Evolutionary conservation across 2,329 filamentous ascomycete genomes (phyloP), one percentile per base, ranked within the genome.

Genomic region (Talaromyces sp.): DNA sequence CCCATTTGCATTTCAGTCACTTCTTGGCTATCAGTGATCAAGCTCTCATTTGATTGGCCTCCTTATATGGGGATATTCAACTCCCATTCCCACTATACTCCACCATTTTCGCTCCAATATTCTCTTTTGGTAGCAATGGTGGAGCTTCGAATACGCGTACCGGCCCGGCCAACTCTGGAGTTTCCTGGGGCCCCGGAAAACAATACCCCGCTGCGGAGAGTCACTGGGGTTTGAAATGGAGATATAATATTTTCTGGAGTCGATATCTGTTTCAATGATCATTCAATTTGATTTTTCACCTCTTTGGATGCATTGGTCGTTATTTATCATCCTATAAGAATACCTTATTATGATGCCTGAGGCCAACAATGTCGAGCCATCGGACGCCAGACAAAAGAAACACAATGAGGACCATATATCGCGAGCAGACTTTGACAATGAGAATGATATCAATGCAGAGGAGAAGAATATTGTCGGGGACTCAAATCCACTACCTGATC

Each of bases 121-220:
- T 30, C 51, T 49, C 40, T 47, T 53, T 17, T 17, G 24, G 46
- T 33, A 17, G 17, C 40, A 8, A 9, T 20, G 16, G 46, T 53
- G 51, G 51, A 49, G 36, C 51, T 13, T 24, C 16, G 17, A 36
- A 24, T 17, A 29, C 39, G 36, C 22, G 22, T 39, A 14, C 51
- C 51, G 51, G 51, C 22, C 51, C 51, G 51, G 51, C 40, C 24
- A 29, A 37, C 10, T 39, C 45, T 32, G 51, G 45, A 33, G 32
- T 33, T 42, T 27, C n/a, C 40, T 48, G 40, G 46, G 36, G 36
- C 51, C 51, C 46, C 46, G 36, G 45, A 40, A 32, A 29, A 53
- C 17, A 43, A 44, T 27, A 17, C 19, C 37, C 46, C 46, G 35
- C 46, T 36, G 20, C 22, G 17, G 46, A 49, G 20, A 10, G 16